phyloP scores from a whole-genome alignment of 2,329 filamentous ascomycete species.

The Aspergillus jensenii region DNA sequence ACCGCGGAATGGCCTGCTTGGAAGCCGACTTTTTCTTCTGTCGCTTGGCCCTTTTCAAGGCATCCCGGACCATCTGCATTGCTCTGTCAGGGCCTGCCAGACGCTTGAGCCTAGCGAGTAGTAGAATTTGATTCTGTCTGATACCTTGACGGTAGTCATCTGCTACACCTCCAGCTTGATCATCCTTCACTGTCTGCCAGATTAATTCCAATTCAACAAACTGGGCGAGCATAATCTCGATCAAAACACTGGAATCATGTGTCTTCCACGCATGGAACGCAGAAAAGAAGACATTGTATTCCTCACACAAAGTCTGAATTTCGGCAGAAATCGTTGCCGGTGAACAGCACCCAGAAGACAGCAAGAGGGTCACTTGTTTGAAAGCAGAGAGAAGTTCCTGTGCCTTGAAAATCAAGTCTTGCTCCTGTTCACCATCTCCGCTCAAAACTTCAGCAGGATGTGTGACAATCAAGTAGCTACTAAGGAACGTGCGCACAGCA shows the following conservation, averaged over 20 bases:
- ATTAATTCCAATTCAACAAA: conserved; percentile 67
- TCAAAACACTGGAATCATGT: conserved; percentile 60
- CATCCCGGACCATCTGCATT: conserved; percentile 59
- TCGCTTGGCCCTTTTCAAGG: conserved; percentile 59
- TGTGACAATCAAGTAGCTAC: conserved; percentile 62
- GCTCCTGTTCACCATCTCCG: conserved; percentile 61
- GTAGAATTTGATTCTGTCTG: conserved; percentile 63
- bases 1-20: conserved; percentile 59
- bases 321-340: conserved; percentile 45
- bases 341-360: conserved; percentile 45
- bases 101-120: conserved; percentile 62
- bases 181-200: conserved; percentile 66
- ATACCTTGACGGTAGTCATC: conserved; percentile 66
- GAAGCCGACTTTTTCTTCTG: conserved; percentile 51
- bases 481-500: conserved; percentile 61
- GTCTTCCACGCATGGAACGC: conserved; percentile 67
- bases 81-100: conserved; percentile 62
- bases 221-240: conserved; percentile 66
- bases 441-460: conserved; percentile 62
- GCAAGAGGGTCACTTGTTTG: conserved; percentile 52
- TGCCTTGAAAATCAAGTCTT: conserved; percentile 61
- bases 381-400: conserved; percentile 58
- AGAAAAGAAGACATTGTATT: conserved; percentile 60
- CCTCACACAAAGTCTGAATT: conserved; percentile 53
- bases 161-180: conserved; percentile 60